phyloP scores from a whole-genome alignment of 192 early-diverging fungal genomes.

The Paraglomus occultum region DNA sequence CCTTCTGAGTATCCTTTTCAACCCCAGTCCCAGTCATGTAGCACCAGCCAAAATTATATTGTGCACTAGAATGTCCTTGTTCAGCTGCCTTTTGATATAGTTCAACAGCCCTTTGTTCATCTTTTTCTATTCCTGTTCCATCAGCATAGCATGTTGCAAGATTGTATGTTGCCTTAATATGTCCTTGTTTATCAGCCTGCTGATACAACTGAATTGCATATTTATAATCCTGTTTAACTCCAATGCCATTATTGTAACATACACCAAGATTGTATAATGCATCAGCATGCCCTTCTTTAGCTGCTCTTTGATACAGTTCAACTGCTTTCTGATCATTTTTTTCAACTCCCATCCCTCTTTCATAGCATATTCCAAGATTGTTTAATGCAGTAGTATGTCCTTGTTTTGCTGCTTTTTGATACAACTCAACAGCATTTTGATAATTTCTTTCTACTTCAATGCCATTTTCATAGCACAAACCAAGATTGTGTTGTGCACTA shows the following conservation, averaged over 20 bases:
- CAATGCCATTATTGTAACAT: constrained; percentile 51
- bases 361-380: constrained; percentile 76
- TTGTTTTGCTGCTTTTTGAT: constrained; percentile 63
- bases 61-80: constrained; percentile 71
- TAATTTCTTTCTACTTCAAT: constrained; percentile 56
- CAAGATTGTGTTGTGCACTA: constrained; percentile 77
- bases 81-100: constrained; percentile 65
- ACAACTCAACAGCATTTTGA: constrained; percentile 60
- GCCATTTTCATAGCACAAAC: constrained; percentile 81
- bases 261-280: constrained; percentile 57
- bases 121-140: constrained; percentile 49
- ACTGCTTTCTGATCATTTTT: constrained; percentile 49
- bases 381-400: constrained; percentile 83
- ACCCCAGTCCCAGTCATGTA: constrained; percentile 79
- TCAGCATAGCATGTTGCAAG: constrained; percentile 60
- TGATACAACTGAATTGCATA: constrained; percentile 57
- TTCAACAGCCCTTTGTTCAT: constrained; percentile 49
- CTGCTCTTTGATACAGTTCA: constrained; percentile 56
- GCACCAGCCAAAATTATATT: constrained; percentile 78
- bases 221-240: constrained; percentile 43
- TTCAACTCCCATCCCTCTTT: constrained; percentile 70
- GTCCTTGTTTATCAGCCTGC: constrained; percentile 55
- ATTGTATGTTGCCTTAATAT: constrained; percentile 58
- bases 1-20: constrained; percentile 50
- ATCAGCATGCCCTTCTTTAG: constrained; percentile 55